phyloP scores from a whole-genome alignment of 2,329 filamentous ascomycete species.

The Talaromyces sp. region DNA sequence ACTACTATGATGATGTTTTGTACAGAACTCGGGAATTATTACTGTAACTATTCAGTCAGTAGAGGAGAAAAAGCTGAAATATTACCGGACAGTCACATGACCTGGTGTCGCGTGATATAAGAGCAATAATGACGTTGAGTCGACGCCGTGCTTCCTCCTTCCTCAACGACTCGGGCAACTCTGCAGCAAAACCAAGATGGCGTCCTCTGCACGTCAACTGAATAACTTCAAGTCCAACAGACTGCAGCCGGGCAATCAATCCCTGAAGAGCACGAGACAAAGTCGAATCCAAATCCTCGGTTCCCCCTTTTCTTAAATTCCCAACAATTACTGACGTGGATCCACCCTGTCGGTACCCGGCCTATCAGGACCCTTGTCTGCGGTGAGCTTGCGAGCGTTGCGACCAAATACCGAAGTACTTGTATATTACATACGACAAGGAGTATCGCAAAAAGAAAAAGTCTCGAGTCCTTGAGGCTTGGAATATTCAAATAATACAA shows the following conservation, averaged over 20 bases:
- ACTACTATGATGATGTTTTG: too few species aligned
- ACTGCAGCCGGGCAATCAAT: not conserved
- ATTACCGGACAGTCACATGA: too few species aligned
- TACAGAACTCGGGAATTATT: too few species aligned
- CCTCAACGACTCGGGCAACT: not conserved
- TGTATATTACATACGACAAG: not conserved
- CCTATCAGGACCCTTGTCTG: slow-evolving; percentile 4
- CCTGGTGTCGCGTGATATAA: not conserved
- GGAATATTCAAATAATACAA: not conserved
- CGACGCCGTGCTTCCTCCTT: not conserved
- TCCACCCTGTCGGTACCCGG: not conserved
- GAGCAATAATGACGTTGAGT: not conserved
- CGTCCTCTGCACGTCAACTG: not conserved
- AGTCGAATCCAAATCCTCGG: not conserved
- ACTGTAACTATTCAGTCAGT: too few species aligned
- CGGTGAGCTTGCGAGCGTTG: not conserved
- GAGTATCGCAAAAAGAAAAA: not conserved
- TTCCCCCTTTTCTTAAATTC: slow-evolving; percentile 7
- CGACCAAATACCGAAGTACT: not conserved
- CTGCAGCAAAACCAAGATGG: not conserved
- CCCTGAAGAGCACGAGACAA: not conserved
- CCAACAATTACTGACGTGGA: slow-evolving; percentile 14
- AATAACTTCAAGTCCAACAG: not conserved
- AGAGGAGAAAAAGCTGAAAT: too few species aligned
- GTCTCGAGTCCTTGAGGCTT: not conserved